Evolutionary conservation across 2,329 filamentous ascomycete species (phyloP), one percentile per base, ranked within the genome.

Genomic region (Trichoderma gracile): DNA sequence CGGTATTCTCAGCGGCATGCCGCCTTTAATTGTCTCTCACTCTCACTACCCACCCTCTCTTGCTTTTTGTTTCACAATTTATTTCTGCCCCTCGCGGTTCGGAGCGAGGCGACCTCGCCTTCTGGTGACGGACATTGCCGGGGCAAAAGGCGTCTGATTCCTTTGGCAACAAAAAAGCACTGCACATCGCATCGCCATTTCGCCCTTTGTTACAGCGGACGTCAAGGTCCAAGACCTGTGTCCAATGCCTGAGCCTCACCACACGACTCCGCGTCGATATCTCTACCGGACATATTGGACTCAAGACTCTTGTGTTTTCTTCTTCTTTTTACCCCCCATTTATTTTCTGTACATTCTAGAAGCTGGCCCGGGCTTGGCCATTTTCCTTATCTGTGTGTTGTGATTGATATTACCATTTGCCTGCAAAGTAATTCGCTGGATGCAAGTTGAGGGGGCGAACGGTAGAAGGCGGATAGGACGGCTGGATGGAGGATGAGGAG

Each of bases 341-440:
- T 64, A 63, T 69, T 73, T 71, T 66, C 64, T 74, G 71, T 76
- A 74, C 70, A 76, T 76, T 73, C 70, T 74, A 76, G 74, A 75
- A 68, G 67, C 64, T 64, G 71, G 70, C 71, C 71, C 70, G 67
- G 71, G 72, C 70, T 67, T 69, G 73, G 73, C 69, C 70, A 63
- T 67, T 68, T 69, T 68, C 67, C 65, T 66, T 62, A 65, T 65
- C 30, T 38, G 59, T 62, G 59, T 62, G 49, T 62, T 52, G 66
- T 63, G 53, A 58, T 58, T 27, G 72, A 75, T 72, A 71, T 68
- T 71, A 73, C 66, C 71, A 75, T 73, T 67, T 74, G 67, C 68
- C 71, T 70, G 69, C 73, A 69, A 38, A 65, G 54, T 75, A 74
- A 74, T 75, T 70, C 54, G 66, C 59, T 60, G 53, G 58, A 63